Evolutionary conservation across 192 early-diverging fungal species (phyloP), one percentile per base, ranked within the genome.

Genomic region (Dissophora globulifera): DNA sequence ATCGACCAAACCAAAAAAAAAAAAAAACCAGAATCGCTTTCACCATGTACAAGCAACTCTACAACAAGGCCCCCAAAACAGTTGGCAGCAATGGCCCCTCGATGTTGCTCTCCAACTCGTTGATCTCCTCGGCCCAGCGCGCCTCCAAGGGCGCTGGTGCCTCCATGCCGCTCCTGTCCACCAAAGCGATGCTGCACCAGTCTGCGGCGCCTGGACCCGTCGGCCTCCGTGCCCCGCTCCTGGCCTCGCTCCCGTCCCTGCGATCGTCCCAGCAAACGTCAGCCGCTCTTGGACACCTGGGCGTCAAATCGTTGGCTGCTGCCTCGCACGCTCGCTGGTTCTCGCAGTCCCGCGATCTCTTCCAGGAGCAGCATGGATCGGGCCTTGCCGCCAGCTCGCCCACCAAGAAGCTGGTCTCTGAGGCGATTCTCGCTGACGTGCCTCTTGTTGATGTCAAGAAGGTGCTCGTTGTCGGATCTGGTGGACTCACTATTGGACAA

Each of bases 401-500:
- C 22, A 50, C 63, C 15, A 67, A 62, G 47, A 76, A 63, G 23
- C 32, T 82, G 23, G 80, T 85, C 11, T 82, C 79, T 2, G 84
- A 87, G 41, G 75, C 78, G 22, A 85, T 87, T 49, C 56, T 85
- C 11, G 57, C 62, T 0, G 58, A 84, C 48, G 76, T 82, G 7
- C 82, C 87, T 65, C 59, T 83, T 32, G 82, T 86, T 1, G 79
- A 76, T 13, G 90, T 92, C 59, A 90, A 89, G 62, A 94, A 95
- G 82, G 96, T 96, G 10, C 84, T 99, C 19, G 90, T 99, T 31
- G 92, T 99, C 10, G 97, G 97, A n/a, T 92, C 89, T 6, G 97
- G 97, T 26, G 97, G 97, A 31, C 82, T 99, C 54, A 91, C 88
- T 51, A 99, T 99, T 62, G 97, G 97, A 16, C 97, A 99, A 80